Conservation (phyloP, 1,139 yeast genomes). For the Lodderomyces elongisporus region DNA sequence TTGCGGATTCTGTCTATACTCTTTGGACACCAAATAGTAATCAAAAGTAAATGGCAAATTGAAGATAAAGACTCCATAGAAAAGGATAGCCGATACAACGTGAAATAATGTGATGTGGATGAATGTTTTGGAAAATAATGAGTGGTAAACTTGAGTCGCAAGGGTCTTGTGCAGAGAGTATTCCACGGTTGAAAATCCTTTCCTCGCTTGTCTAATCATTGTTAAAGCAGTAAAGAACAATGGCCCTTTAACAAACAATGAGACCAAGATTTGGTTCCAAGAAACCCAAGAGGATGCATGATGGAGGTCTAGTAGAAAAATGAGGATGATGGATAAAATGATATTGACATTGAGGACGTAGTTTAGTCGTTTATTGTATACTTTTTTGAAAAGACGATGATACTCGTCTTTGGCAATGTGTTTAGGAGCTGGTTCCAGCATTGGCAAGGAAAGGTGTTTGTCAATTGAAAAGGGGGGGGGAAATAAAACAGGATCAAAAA, state of each 20-base stretch:
- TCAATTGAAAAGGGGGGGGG: no score
- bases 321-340: conserved; percentile 23
- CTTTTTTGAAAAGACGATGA: conserved; percentile 27
- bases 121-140: conserved; percentile 40
- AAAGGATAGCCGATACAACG: conserved; percentile 31
- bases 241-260: conserved; percentile 28
- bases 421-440: conserved; percentile 1
- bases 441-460: no score
- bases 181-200: conserved; percentile 47
- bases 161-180: conserved; percentile 47
- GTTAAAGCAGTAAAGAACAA: conserved; percentile 24
- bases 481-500: no score
- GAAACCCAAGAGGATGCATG: conserved; percentile 17
- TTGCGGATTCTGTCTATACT: conserved; percentile 49
- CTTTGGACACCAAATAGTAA: conserved; percentile 37
- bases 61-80: conserved; percentile 24
- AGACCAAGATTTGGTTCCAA: conserved; percentile 27
- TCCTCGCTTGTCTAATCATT: conserved; percentile 45
- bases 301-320: conserved; percentile 25
- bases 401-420: conserved; percentile 15
- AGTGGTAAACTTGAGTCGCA: conserved; percentile 43
- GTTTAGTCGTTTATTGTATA: conserved; percentile 31
- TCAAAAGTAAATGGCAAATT: conserved; percentile 26
- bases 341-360: conserved; percentile 31
- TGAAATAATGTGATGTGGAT: conserved; percentile 32